phyloP scores from a whole-genome alignment of 768 basidiomycete genomes.

The Tephrocybe sp. region DNA sequence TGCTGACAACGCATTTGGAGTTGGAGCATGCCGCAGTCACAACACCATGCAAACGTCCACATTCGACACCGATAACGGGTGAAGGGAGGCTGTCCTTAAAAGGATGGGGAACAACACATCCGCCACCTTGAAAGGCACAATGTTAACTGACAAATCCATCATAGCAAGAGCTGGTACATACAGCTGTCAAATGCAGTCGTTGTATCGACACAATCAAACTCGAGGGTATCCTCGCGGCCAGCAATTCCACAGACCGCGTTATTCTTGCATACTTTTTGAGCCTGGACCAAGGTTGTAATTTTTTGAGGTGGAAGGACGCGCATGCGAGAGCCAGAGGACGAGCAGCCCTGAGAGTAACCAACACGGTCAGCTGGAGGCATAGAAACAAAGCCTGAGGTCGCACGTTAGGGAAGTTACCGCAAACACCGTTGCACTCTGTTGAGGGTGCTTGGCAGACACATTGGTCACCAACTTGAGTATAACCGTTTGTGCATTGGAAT shows the following conservation, averaged over 20 bases:
- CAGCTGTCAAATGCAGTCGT: constrained; percentile 13
- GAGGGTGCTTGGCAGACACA: constrained; percentile 6
- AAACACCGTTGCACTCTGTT: constrained; percentile 15
- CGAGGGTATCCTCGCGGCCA: constrained; percentile 12
- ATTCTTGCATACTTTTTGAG: constrained; percentile 12
- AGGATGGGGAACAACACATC: constrained; percentile 14
- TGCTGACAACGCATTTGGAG: constrained; percentile 11
- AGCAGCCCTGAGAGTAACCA: constrained; percentile 8
- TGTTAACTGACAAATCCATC: too few relatives aligned
- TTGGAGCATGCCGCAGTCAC: constrained; percentile 4
- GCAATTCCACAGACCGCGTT: constrained; percentile 18
- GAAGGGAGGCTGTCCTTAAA: constrained; percentile 15
- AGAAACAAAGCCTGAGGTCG: background rate
- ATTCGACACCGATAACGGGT: constrained; percentile 24
- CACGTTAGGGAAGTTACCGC: constrained; percentile 11
- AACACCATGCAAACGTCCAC: constrained; percentile 13
- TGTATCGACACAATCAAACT: constrained; percentile 19
- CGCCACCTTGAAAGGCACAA: constrained; percentile 15
- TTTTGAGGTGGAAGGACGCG: background rate
- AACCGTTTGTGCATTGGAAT: constrained; percentile 13
- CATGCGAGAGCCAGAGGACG: constrained; percentile 8
- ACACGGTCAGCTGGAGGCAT: background rate
- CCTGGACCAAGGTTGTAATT: constrained; percentile 10
- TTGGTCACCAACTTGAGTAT: background rate
- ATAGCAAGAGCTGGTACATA: too few relatives aligned